Percentiles rank a stretch among this genome's conserved stretches.
phyloP scores from a whole-genome alignment of 257 asterid species.

The Nicotiana attenuata region DNA sequence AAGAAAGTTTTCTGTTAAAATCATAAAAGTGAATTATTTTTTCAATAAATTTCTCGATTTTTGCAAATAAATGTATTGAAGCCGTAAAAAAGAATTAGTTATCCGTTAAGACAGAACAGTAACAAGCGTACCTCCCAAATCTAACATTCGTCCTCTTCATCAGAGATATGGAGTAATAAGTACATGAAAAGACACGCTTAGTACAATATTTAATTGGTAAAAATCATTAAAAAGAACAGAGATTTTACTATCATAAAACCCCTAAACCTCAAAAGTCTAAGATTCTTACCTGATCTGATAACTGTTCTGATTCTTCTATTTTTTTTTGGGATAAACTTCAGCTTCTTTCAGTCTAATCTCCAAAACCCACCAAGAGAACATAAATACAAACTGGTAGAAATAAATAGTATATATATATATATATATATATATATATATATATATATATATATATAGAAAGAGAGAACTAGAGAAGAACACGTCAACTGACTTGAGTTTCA shows the following conservation, averaged over 20 bases:
- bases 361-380: neutral
- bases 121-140: slow-evolving; percentile 22
- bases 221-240: neutral
- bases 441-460: neutral
- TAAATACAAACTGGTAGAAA: neutral
- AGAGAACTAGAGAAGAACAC: neutral
- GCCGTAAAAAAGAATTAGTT: neutral
- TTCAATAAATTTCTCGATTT: neutral
- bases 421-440: neutral
- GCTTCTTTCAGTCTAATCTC: neutral
- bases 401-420: neutral
- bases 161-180: neutral
- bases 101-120: slow-evolving; percentile 27
- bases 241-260: neutral
- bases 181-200: slow-evolving; percentile 27
- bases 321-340: neutral
- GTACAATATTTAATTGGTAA: slow-evolving; percentile 6
- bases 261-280: neutral
- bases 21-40: no score
- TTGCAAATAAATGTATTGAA: neutral
- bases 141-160: slow-evolving; percentile 24
- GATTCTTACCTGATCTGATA: neutral
- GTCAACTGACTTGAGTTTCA: neutral
- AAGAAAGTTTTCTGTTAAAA: no score
- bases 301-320: neutral